Evolutionary conservation across 441 rosid species (phyloP).

Genomic region (Isatis lusitanica): DNA sequence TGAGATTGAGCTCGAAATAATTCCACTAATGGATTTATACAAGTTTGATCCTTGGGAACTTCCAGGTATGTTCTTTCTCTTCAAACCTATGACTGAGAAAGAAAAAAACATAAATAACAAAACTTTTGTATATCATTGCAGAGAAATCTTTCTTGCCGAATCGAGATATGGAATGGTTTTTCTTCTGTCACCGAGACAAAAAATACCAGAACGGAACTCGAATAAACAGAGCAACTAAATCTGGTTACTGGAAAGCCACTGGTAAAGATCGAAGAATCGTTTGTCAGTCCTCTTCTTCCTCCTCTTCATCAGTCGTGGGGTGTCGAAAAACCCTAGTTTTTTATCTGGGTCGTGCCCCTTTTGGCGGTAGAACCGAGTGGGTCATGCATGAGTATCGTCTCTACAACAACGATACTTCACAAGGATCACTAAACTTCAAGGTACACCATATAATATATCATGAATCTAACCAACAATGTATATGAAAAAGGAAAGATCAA

Average conservation of each 20-base stretch:
- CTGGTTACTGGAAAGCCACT: conserved; percentile 84
- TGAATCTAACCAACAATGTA: background rate
- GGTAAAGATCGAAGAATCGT: conserved; percentile 76
- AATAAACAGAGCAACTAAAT: conserved; percentile 66
- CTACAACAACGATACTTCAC: conserved; percentile 47
- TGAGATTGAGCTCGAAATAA: conserved; percentile 79
- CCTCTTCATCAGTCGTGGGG: conserved; percentile 44
- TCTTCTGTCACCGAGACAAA: conserved; percentile 72
- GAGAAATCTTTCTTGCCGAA: conserved; percentile 77
- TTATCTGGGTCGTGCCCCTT: conserved; percentile 76
- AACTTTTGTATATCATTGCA: conserved; percentile 33
- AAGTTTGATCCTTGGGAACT: conserved; percentile 95
- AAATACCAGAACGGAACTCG: conserved; percentile 68
- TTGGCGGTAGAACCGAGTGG: conserved; percentile 74
- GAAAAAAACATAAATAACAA: background rate
- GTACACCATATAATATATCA: conserved; percentile 32
- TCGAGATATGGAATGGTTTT: conserved; percentile 90
- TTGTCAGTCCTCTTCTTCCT: conserved; percentile 42
- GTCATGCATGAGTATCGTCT: conserved; percentile 88
- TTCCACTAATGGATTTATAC: conserved; percentile 74
- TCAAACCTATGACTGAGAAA: background rate
- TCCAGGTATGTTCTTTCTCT: conserved; percentile 60
- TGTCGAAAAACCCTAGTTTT: conserved; percentile 82
- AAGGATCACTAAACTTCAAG: conserved; percentile 51
- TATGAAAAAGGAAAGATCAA: background rate